Evolutionary conservation across 2,329 filamentous ascomycete genomes (phyloP).

Genomic region (Aspergillus proliferans): DNA sequence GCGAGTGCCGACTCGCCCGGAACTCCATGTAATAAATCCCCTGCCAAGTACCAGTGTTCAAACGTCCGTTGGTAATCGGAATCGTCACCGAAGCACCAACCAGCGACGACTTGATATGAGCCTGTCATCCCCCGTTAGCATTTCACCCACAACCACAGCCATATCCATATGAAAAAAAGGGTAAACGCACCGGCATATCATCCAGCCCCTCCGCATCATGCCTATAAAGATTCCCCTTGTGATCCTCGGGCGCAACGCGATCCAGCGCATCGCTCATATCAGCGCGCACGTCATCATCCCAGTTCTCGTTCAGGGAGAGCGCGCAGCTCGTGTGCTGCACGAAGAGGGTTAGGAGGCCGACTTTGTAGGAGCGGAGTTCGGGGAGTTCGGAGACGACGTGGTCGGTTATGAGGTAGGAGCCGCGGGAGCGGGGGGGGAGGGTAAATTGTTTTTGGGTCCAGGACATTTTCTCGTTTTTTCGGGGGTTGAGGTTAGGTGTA

Average conservation of each 20-base stretch:
- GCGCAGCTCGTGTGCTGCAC: slow-evolving; percentile 93
- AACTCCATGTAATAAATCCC: slow-evolving; percentile 96
- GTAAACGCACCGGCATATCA: slow-evolving; percentile 73
- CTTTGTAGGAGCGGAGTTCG: slow-evolving; percentile 75
- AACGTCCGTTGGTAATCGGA: slow-evolving; percentile 77
- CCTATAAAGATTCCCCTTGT: slow-evolving; percentile 68
- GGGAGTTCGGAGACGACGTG: slow-evolving; percentile 65
- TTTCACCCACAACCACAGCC: background rate
- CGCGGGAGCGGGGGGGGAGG: slow-evolving; percentile 68
- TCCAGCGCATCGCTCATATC: slow-evolving; percentile 96
- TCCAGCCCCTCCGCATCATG: slow-evolving; percentile 83
- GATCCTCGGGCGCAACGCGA: slow-evolving; percentile 77
- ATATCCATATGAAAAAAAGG: background rate
- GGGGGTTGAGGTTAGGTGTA: background rate
- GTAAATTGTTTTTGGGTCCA: slow-evolving; percentile 84
- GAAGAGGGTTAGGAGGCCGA: slow-evolving; percentile 82
- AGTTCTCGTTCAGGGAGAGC: slow-evolving; percentile 89
- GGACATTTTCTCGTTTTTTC: slow-evolving; percentile 40
- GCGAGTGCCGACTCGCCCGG: slow-evolving; percentile 64
- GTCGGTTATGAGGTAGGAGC: slow-evolving; percentile 85
- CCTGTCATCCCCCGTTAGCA: slow-evolving; percentile 41
- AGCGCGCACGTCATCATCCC: slow-evolving; percentile 72
- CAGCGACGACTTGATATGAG: slow-evolving; percentile 87
- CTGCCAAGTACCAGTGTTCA: slow-evolving; percentile 59
- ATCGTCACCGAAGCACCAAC: slow-evolving; percentile 85